A percentile compares a stretch with the other conserved stretches of the same genome.
phyloP scores from a whole-genome alignment of 2,329 filamentous ascomycete species.

The Ploettnerulaceae sp. region DNA sequence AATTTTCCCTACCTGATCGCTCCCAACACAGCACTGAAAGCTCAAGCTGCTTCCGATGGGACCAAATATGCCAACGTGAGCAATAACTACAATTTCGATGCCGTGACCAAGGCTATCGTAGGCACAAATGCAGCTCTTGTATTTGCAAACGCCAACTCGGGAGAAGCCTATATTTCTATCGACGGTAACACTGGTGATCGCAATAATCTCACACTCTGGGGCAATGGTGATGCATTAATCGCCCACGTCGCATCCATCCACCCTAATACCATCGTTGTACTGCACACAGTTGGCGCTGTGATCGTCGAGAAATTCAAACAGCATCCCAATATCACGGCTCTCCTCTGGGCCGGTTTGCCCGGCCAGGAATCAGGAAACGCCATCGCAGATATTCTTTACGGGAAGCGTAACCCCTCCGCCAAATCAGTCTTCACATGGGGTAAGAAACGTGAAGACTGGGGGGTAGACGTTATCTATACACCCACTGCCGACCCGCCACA shows the following conservation, averaged over 20 bases:
- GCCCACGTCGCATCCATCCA: conserved; percentile 70
- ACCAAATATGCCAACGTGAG: conserved; percentile 61
- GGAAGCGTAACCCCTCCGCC: conserved; percentile 68
- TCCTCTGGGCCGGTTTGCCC: conserved; percentile 78
- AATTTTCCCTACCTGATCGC: conserved; percentile 73
- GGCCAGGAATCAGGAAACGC: conserved; percentile 81
- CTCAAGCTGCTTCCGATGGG: conserved; percentile 55
- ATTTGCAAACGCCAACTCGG: conserved; percentile 81
- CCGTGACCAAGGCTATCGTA: conserved; percentile 60
- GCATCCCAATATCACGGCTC: conserved; percentile 75
- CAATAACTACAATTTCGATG: conserved; percentile 48
- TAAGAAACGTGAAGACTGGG: conserved; percentile 38
- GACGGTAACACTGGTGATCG: conserved; percentile 83
- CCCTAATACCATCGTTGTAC: conserved; percentile 85
- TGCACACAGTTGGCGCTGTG: conserved; percentile 81
- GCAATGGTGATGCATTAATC: conserved; percentile 73
- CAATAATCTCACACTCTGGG: conserved; percentile 89
- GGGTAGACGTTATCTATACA: conserved; percentile 40
- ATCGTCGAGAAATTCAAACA: conserved; percentile 70
- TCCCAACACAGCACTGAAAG: conserved; percentile 64
- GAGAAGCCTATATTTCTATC: conserved; percentile 79
- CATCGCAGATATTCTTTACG: conserved; percentile 76
- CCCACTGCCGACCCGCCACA: conserved; percentile 52
- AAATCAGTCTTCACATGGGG: conserved; percentile 81
- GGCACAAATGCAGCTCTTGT: conserved; percentile 70